Base-by-base conservation (phyloP, 1,284 basidiomycete species). In the Stereum hirsutum region DNA sequence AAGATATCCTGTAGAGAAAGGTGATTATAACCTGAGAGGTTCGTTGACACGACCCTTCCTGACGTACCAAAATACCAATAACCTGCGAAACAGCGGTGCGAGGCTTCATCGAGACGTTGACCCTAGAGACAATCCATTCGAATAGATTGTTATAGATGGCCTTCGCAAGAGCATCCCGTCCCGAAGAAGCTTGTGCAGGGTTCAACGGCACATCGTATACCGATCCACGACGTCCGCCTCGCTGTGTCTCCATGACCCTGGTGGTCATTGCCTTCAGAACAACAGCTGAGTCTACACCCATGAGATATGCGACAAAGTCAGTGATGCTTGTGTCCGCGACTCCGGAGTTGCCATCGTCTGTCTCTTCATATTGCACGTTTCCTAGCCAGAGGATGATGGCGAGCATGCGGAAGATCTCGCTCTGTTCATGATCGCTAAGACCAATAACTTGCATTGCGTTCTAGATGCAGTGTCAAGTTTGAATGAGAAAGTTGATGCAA, bases 61-160 rank as follows among this genome's bases (percentile, higher is more conserved):
- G 23, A 60, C 76, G 41, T 47, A 86, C 83, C 58, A 99, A 68
- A 49, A 99, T 97, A 42, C 96, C 96, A 50, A 99, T 91, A 44
- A 98, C 74, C 49, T 93, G 90, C n/a, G 85, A 72, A 35, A 80
- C 71, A 7, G 79, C 66, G 38, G 71, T 64, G 31, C 88, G 78
- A 14, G 93, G 78, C 58, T 93, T 94, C 92, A 99, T 96, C 5
- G 94, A 97, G 19, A 89, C 68, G 60, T 99, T 99, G 60, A 99
- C 79, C 46, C 93, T 81, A 19, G 89, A 88, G 27, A 99, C 96
- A 54, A 99, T 99, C 96, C 96, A 99, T 58, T 99, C 95, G 61
- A 99, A 99, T 17, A 99, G 69, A 63, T 98, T 98, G 69, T 96
- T 98, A 67, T 99, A 99, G 47, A 99, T 83, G 8, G 94, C 96